phyloP scores from a whole-genome alignment of 2,329 filamentous ascomycete genomes.

The Aquanectria penicillioides region DNA sequence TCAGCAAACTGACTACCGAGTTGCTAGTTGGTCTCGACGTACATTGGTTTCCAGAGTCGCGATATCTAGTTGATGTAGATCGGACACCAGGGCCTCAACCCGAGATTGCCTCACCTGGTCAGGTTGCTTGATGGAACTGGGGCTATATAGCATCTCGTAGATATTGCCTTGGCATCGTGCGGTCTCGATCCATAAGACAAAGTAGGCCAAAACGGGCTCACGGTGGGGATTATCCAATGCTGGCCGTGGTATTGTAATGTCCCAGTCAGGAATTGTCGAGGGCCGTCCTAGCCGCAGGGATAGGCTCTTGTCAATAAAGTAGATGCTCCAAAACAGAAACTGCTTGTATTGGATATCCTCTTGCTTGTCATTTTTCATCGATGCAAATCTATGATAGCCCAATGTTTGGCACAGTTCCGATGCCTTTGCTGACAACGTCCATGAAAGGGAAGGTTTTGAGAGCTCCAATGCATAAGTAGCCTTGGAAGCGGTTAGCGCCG shows the following conservation, averaged over 20 bases:
- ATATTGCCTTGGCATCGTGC: conserved; percentile 22
- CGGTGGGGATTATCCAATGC: conserved; percentile 44
- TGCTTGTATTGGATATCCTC: conserved; percentile 9
- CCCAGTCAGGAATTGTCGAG: conserved; percentile 65
- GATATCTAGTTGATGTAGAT: conserved; percentile 7
- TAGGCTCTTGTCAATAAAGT: conserved; percentile 65
- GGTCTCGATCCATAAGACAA: conserved; percentile 37
- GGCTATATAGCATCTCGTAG: conserved; percentile 23
- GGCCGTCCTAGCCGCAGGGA: conserved; percentile 64
- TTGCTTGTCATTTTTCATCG: not conserved
- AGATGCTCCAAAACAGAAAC: conserved; percentile 66
- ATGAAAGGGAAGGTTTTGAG: not conserved
- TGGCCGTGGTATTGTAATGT: conserved; percentile 56
- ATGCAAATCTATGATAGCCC: not conserved
- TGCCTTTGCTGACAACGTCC: not conserved
- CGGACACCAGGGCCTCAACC: not conserved
- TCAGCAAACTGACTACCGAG: too few species aligned
- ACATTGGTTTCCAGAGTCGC: too few species aligned
- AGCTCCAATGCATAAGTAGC: not conserved
- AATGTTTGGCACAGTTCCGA: not conserved
- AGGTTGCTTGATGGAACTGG: conserved; percentile 9
- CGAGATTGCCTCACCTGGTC: not conserved
- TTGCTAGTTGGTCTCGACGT: too few species aligned
- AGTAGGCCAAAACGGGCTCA: conserved; percentile 44
- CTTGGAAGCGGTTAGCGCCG: not conserved